These are phyloP conservation scores for Volvox africanus DNA, from an alignment of 139 green algal genomes.

Conservation along the genomic window DNA sequence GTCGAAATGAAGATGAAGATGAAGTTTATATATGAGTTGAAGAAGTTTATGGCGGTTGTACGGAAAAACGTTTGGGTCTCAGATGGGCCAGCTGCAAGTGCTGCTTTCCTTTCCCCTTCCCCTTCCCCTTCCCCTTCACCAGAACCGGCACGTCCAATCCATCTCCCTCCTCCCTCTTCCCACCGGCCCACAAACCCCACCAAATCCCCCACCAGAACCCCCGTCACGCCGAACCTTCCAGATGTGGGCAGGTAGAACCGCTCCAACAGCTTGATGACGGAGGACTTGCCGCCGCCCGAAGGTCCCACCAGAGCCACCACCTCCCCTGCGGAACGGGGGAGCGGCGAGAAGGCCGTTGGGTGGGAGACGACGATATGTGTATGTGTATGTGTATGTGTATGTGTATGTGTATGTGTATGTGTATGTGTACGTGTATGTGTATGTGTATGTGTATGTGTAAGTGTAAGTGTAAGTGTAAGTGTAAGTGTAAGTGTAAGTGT, in stretches of 20 bases:
- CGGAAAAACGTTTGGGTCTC: too few species aligned
- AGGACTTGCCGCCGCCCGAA: slow-evolving; percentile 89
- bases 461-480: too few species aligned
- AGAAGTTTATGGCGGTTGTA: too few species aligned
- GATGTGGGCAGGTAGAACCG: slow-evolving; percentile 87
- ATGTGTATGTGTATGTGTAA: too few species aligned
- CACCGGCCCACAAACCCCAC: neutral
- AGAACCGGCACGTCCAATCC: too few species aligned
- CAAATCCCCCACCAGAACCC: neutral
- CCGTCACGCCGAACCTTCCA: neutral
- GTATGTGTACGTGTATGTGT: neutral
- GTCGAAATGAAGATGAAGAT: too few species aligned
- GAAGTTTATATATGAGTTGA: too few species aligned
- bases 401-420: neutral
- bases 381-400: neutral
- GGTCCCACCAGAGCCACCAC: slow-evolving; percentile 91
- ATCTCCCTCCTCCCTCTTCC: neutral
- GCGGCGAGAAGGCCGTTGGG: too few species aligned
- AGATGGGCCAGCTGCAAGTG: too few species aligned
- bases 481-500: too few species aligned
- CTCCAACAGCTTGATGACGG: slow-evolving; percentile 93
- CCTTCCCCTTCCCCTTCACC: neutral
- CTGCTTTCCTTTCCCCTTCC: neutral
- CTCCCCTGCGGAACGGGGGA: slow-evolving; percentile 55
- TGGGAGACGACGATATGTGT: too few species aligned